Conservation (phyloP, 192 early-diverging fungal genomes). For the Mortierella claussenii region DNA sequence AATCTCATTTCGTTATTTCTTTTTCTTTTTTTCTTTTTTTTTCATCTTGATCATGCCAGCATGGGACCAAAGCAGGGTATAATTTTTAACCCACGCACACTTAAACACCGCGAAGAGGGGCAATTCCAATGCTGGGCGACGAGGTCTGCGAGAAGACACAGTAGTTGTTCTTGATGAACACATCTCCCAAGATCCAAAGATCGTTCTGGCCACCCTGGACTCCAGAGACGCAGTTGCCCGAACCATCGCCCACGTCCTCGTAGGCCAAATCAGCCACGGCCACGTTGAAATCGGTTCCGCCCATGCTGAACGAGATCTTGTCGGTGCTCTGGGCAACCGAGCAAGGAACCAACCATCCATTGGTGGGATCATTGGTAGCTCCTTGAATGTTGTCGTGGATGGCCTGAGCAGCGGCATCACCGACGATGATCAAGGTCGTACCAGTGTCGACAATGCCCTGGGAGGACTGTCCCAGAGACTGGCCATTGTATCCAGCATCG, state of each 20-base stretch:
- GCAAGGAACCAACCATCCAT: conserved; percentile 40
- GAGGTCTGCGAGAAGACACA: conserved; percentile 69
- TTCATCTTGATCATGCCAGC: too few relatives aligned
- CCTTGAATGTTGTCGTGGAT: conserved; percentile 53
- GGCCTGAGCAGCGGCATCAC: conserved; percentile 58
- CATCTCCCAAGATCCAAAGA: conserved; percentile 69
- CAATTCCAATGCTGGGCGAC: conserved; percentile 67
- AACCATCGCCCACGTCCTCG: conserved; percentile 32
- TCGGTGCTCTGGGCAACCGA: conserved; percentile 15
- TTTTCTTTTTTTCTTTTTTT: too few relatives aligned
- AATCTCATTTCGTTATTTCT: too few relatives aligned
- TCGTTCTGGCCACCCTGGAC: conserved; percentile 43
- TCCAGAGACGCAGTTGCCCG: conserved; percentile 38
- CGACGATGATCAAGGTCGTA: conserved; percentile 69
- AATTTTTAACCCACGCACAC: too few relatives aligned
- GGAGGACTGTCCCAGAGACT: conserved; percentile 34
- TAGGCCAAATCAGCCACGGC: conserved; percentile 49
- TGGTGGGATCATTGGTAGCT: conserved; percentile 18
- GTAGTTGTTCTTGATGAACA: conserved; percentile 75
- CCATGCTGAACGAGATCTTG: conserved; percentile 50
- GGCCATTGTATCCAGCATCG: conserved; percentile 51
- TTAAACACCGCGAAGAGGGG: too few relatives aligned
- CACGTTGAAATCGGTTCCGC: conserved; percentile 49
- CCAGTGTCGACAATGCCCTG: conserved; percentile 71
- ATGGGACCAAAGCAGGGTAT: too few relatives aligned